Evolutionary conservation across 305 asterid species (phyloP).

Genomic region (Fraxinus velutina): DNA sequence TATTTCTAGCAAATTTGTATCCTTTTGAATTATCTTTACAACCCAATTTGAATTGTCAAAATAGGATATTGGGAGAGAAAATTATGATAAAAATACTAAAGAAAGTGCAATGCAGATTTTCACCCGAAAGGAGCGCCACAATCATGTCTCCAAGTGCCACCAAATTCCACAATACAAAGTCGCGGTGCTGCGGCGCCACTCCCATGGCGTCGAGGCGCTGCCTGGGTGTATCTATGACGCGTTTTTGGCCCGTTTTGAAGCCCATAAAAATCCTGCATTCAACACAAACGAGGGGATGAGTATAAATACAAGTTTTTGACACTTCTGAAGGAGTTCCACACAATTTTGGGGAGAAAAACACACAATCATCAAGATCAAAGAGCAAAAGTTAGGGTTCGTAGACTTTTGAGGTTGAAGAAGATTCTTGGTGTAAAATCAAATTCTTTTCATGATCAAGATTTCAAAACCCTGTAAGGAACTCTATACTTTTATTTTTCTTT

Average conservation of each 20-base stretch:
- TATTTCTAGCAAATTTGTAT: too few species aligned
- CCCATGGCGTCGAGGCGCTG: not conserved
- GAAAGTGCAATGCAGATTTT: too few species aligned
- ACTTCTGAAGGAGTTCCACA: not conserved
- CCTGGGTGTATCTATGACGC: not conserved
- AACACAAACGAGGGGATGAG: not conserved
- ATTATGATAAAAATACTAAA: too few species aligned
- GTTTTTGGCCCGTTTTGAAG: not conserved
- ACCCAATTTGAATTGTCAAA: too few species aligned
- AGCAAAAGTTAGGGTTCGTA: not conserved
- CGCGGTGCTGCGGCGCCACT: not conserved
- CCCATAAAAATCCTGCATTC: too few species aligned
- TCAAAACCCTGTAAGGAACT: not conserved
- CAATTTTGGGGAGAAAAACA: not conserved
- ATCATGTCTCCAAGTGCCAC: too few species aligned
- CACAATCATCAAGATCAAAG: not conserved
- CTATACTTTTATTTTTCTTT: not conserved
- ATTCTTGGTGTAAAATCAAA: not conserved
- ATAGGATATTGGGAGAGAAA: too few species aligned
- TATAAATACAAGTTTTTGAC: not conserved
- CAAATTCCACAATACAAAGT: too few species aligned
- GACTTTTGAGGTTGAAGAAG: not conserved
- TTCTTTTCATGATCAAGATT: not conserved
- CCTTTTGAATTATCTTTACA: too few species aligned
- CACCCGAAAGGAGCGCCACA: too few species aligned